Evolutionary conservation across 306 rosid genomes (phyloP), one percentile per base, ranked within the genome.

Genomic region (Cicer bijugum): DNA sequence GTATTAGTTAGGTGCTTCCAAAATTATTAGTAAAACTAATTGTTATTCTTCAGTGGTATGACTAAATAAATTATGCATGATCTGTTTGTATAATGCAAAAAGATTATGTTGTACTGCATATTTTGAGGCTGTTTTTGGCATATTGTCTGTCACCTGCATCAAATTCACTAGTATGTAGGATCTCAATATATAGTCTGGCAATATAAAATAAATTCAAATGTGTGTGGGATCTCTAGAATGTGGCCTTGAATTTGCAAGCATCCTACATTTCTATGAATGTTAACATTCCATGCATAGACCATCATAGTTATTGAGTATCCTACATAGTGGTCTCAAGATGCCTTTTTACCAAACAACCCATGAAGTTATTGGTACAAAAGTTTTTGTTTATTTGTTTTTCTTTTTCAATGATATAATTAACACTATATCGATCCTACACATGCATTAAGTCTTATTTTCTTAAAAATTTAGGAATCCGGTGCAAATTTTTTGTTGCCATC

Each of bases 401-500:
- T 47, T 40, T 58, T 10, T 19, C 7, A 66, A 35, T 62, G 23
- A 72, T 37, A 16, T 63, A 35, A 59, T 33, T 74, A 67, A 65
- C 40, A 64, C 16, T 62, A 78, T 75, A 35, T 20, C 57, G 42
- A 50, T 78, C 69, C 56, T 75, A 7, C 39, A 12, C 28, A 46
- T 42, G 66, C 15, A 28, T n/a, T 69, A 72, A 77, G 82, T 65
- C 46, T 48, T 69, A 42, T 85, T 70, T 83, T 44, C 80, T 82
- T 68, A 82, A 82, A 78, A 50, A 79, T 84, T 84, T 83, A 94
- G 98, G 98, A 94, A 89, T 89, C 97, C 4, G 97, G 98, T 77
- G 90, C 95, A 82, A 94, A 94, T 82, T 89, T 94, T 87, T 78
- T 91, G 79, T 75, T 94, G 77, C 97, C 99, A 12, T 87, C 99